Percentiles rank a stretch among this genome's conserved stretches.
Conservation (phyloP, 805 yeast species). For the Saturnispora serradocipensis region DNA sequence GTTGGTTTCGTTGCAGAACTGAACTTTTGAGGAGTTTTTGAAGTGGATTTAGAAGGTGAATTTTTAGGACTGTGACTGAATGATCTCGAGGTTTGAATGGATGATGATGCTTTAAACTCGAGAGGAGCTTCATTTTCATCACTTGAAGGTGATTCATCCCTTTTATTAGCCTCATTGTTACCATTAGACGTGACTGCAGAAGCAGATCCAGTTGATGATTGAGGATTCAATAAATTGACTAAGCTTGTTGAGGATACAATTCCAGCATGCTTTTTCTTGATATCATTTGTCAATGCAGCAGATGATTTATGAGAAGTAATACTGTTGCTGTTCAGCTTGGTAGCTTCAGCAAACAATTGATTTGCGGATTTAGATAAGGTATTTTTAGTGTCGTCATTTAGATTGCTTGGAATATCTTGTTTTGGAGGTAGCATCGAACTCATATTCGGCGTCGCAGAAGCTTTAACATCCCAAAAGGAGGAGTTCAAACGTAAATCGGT, state of each 20-base stretch:
- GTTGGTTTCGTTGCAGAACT: neutral
- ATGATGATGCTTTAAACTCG: slow-evolving; percentile 10
- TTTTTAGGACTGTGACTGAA: neutral
- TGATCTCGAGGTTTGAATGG: slow-evolving; percentile 3
- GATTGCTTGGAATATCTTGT: neutral
- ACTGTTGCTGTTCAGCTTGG: neutral
- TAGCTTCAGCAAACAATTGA: neutral
- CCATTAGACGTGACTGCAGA: neutral
- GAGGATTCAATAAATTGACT: slow-evolving; percentile 4
- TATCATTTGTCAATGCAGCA: neutral
- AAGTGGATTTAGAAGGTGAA: neutral
- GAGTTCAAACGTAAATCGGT: slow-evolving; percentile 10
- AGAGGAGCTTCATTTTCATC: slow-evolving; percentile 7
- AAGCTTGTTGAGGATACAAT: slow-evolving; percentile 5
- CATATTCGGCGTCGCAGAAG: neutral
- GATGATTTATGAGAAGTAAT: neutral
- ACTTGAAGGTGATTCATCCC: neutral
- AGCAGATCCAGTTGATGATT: neutral
- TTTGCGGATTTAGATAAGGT: neutral
- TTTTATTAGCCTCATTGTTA: neutral
- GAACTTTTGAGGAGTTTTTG: slow-evolving; percentile 1
- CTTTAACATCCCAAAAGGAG: slow-evolving; percentile 7
- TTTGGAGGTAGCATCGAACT: neutral
- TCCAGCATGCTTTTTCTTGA: neutral
- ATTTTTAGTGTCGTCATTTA: neutral